These are phyloP conservation scores for Porphyrellus cyaneotinctus DNA, from an alignment of 768 basidiomycete genomes.

Conservation along the genomic window DNA sequence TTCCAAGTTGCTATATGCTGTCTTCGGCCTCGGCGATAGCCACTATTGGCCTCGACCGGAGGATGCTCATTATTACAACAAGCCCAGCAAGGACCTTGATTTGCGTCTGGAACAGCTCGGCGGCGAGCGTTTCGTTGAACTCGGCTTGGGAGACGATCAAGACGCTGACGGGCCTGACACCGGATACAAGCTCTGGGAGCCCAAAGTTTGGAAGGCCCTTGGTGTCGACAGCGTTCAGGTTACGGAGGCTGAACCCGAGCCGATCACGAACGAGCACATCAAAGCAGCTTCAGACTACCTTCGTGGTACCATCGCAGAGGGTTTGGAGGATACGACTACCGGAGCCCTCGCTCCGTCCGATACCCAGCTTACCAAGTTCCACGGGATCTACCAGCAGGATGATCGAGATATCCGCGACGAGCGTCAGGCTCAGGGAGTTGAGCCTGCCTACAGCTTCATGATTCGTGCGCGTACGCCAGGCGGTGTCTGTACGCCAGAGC, in stretches of 20 bases:
- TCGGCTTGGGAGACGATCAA: slow-evolving; percentile 95
- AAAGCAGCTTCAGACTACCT: slow-evolving; percentile 93
- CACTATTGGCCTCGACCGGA: slow-evolving; percentile 99
- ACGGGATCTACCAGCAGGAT: slow-evolving; percentile 94
- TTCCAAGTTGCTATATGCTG: slow-evolving; percentile 65
- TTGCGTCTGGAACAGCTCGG: slow-evolving; percentile 74
- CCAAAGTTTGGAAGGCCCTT: slow-evolving; percentile 86
- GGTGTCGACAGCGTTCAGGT: slow-evolving; percentile 89
- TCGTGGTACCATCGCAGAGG: slow-evolving; percentile 92
- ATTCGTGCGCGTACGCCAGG: slow-evolving; percentile 96
- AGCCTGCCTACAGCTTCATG: slow-evolving; percentile 98
- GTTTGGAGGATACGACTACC: slow-evolving; percentile 78
- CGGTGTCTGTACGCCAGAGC: slow-evolving; percentile 86
- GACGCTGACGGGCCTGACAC: slow-evolving; percentile 95
- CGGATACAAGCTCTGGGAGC: slow-evolving; percentile 96
- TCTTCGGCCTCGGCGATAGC: slow-evolving; percentile 96
- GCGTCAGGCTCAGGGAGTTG: slow-evolving; percentile 84
- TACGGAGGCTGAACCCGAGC: slow-evolving; percentile 88
- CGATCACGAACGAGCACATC: slow-evolving; percentile 99
- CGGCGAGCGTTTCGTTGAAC: slow-evolving; percentile 62
- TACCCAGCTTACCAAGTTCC: slow-evolving; percentile 96
- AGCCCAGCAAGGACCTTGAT: slow-evolving; percentile 88
- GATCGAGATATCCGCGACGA: slow-evolving; percentile 98
- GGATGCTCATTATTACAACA: slow-evolving; percentile 98
- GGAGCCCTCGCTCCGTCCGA: slow-evolving; percentile 91